A percentile compares a stretch with the other conserved stretches of the same genome.
Conservation (phyloP, 2,329 filamentous ascomycete genomes). For the Ophiostoma ips region DNA sequence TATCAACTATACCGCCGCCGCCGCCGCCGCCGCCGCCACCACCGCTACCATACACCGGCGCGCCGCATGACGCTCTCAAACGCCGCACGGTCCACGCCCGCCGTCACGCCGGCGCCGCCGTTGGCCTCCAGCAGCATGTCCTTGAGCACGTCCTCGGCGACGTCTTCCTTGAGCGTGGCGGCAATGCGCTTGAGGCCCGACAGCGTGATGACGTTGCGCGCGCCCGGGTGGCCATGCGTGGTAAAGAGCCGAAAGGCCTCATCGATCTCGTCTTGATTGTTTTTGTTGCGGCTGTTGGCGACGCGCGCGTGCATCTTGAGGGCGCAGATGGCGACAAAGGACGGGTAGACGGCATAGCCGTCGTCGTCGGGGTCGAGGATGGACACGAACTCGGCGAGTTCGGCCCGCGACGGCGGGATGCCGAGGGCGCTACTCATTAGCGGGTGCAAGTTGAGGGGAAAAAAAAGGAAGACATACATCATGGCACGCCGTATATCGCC, state of each 20-base stretch:
- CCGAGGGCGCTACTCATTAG: constrained; percentile 59
- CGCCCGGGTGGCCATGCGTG: constrained; percentile 27
- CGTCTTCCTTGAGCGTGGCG: constrained; percentile 69
- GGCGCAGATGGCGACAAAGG: constrained; percentile 79
- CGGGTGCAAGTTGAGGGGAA: too few relatives aligned
- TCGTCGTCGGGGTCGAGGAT: constrained; percentile 72
- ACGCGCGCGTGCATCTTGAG: constrained; percentile 60
- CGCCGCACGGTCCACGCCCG: constrained; percentile 62
- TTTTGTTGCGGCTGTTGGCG: constrained; percentile 35
- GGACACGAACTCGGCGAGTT: constrained; percentile 63
- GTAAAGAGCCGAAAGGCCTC: constrained; percentile 76
- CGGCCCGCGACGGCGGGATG: constrained; percentile 49
- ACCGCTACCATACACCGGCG: constrained; percentile 68
- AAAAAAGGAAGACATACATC: constrained; percentile 37
- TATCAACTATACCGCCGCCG: too few relatives aligned
- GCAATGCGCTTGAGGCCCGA: constrained; percentile 67
- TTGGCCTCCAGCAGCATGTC: constrained; percentile 97
- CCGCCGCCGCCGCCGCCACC: neutral
- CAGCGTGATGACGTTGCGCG: constrained; percentile 62
- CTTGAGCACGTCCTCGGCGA: constrained; percentile 55
- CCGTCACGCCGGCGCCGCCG: constrained; percentile 56
- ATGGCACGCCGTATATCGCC: constrained; percentile 58
- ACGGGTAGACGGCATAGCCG: constrained; percentile 63
- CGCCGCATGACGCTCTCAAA: constrained; percentile 77
- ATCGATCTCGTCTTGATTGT: constrained; percentile 54